Evolutionary conservation across 2,329 filamentous ascomycete genomes (phyloP).

Genomic region (Arthrocladium fulminans): DNA sequence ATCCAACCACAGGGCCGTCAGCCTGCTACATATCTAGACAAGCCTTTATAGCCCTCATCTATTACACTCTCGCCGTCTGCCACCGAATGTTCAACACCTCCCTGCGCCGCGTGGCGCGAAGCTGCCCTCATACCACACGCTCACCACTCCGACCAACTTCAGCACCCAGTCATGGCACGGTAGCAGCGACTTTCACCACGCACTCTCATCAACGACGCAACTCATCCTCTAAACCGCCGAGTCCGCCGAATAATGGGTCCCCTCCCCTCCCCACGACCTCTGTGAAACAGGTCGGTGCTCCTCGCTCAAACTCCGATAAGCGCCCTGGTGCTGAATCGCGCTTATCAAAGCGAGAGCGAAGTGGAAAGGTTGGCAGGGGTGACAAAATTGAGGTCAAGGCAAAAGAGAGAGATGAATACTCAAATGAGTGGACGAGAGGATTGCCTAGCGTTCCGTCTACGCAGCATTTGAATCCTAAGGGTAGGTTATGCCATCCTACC

Average conservation of each 20-base stretch:
- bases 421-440: conserved; percentile 25
- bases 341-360: conserved; percentile 17
- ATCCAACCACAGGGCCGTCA: neutral
- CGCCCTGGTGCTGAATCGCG: conserved; percentile 20
- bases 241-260: conserved; percentile 39
- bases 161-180: conserved; percentile 26
- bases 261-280: conserved; percentile 19
- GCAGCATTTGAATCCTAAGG: conserved; percentile 40
- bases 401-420: conserved; percentile 12
- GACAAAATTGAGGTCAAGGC: conserved; percentile 26
- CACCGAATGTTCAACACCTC: conserved; percentile 38
- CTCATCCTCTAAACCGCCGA: conserved; percentile 41
- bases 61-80: neutral
- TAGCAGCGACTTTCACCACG: conserved; percentile 28
- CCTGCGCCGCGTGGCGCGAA: conserved; percentile 37
- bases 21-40: neutral
- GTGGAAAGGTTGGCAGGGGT: conserved; percentile 13
- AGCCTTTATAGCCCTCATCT: neutral
- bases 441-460: conserved; percentile 43
- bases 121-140: conserved; percentile 27
- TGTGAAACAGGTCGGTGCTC: conserved; percentile 22
- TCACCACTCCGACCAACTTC: conserved; percentile 23
- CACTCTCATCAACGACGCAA: conserved; percentile 38
- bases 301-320: conserved; percentile 18
- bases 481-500: conserved; percentile 24